Evolutionary conservation across 176 grass and related monocot genomes (phyloP), one percentile per base, ranked within the genome.

Genomic region (Paspalum notatum): DNA sequence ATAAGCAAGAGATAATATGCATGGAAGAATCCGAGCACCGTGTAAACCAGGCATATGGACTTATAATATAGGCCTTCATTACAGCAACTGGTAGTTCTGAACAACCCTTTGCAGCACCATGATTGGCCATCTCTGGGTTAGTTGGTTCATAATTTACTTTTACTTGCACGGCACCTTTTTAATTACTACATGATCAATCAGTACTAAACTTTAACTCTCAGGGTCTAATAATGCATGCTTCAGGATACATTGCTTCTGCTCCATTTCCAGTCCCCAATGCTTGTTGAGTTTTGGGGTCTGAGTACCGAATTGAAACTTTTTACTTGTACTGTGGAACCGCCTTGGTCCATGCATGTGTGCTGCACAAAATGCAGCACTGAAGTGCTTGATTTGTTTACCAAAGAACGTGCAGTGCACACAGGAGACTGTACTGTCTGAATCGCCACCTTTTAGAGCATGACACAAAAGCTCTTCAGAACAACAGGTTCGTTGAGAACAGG

Each of bases 1-100:
- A 80, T 80, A 66, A 68, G 77, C 66, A 49, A 68, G 77, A 68
- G 41, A 75, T 72, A 58, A 71, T 44, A 79, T 55, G 32, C 32
- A 32, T 3, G 78, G 54, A 51, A 60, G 62, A 47, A 81, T 50
- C 45, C 17, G 32, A 58, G 4, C 5, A 10, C 39, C n/a, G 27
- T 86, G 40, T 49, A 67, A 81, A 62, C 45, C 27, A 69, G 67
- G 0, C 71, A 53, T 45, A 65, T 62, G 71, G 16, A 52, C 21
- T 69, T 25, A 80, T 80, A 81, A 32, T 32, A 68, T 81, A 81
- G 2, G 66, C 58, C 62, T 50, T 32, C 32, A 32, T 32, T 32
- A 32, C 32, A 32, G 32, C 32, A 32, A 32, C 3, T 32, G 32
- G 32, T 32, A 21, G 20, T 46, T 66, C 4, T 43, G 5, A 6